Evolutionary conservation across 2,329 filamentous ascomycete genomes (phyloP).

Genomic region (Ophioceras dolichostomum): DNA sequence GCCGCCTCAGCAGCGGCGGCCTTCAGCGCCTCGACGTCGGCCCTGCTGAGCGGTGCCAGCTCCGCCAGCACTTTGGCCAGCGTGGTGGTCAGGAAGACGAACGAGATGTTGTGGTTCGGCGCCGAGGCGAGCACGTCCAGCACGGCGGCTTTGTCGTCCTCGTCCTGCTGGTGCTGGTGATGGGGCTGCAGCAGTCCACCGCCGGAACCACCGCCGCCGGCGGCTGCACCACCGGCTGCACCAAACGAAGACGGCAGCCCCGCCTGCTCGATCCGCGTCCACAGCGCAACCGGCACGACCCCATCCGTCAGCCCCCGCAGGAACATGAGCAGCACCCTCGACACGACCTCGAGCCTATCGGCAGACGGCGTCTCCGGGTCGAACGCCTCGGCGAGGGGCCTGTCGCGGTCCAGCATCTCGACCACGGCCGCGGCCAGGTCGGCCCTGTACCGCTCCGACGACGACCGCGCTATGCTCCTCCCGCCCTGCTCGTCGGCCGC

Average conservation of each 20-base stretch:
- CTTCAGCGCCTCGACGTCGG: conserved; percentile 21
- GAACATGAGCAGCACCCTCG: conserved; percentile 62
- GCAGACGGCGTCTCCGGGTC: conserved; percentile 48
- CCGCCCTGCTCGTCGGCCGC: conserved; percentile 11
- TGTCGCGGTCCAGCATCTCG: conserved; percentile 63
- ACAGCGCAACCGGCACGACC: conserved; percentile 58
- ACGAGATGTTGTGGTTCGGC: conserved; percentile 76
- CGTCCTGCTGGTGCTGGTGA: conserved; percentile 8
- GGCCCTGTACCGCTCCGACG: no score
- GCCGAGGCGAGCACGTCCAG: conserved; percentile 62
- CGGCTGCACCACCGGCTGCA: no score
- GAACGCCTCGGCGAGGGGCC: conserved; percentile 47
- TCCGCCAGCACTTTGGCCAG: conserved; percentile 43
- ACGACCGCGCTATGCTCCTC: no score
- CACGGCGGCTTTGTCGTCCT: conserved; percentile 38
- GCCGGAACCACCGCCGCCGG: conserved; percentile 24
- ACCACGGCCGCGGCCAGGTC: conserved; percentile 21
- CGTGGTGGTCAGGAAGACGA: conserved; percentile 76
- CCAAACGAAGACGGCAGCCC: conserved; percentile 12
- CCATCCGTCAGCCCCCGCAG: conserved; percentile 66
- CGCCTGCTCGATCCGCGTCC: conserved; percentile 53
- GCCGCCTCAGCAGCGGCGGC: conserved; percentile 5
- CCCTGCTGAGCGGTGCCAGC: conserved; percentile 26
- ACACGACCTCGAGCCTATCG: conserved; percentile 62
- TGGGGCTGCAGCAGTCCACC: no score